Base-by-base conservation (phyloP, 2,329 filamentous ascomycete genomes). In the Botrytis hyacinthi region DNA sequence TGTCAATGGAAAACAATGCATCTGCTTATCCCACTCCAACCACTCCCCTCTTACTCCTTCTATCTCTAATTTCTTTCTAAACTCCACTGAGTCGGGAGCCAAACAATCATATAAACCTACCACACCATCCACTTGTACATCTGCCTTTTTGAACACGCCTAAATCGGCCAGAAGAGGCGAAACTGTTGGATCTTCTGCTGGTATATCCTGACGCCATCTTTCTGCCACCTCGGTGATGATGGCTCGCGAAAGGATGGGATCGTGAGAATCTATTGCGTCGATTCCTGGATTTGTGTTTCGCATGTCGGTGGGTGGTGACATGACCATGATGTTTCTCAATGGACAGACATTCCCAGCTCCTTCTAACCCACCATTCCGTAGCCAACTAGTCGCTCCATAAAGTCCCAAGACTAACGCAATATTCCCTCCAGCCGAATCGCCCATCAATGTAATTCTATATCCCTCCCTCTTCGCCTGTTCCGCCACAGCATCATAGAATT, bases 21-120 rank as follows among this genome's bases (percentile, higher is more conserved):
- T 76, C 65, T 78, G 76, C 46, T 75, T 76, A 37, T 76, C 76
- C 76, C 76, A 78, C 26, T 76, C 54, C 42, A 78, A 67, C 76
- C 75, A 78, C 16, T 78, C 76, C 5, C 77, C 75, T 29, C 70
- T 29, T 3, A 77, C 76, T 22, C 73, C 73, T 29, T 32, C 48
- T 14, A 71, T 71, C 7, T 65, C 74, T 16, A 78, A 68, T 54
- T 73, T 70, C 57, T 77, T 71, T 22, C 76, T 68, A 65, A 78
- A 78, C 18, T 72, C 59, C 29, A 76, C 65, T 0, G 65, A 73
- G 71, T 78, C 76, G 1, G 76, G 73, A 35, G 75, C 72, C 22
- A 76, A 59, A 26, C 73, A 70, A 73, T 77, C 76, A 70, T 75
- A 71, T 22, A 74, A 74, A 32, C 73, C 76, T 32, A 74, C 75